Evolutionary conservation across 2,329 filamentous ascomycete genomes (phyloP), one percentile per base, ranked within the genome.

Genomic region (Tolypocladium amazonense): DNA sequence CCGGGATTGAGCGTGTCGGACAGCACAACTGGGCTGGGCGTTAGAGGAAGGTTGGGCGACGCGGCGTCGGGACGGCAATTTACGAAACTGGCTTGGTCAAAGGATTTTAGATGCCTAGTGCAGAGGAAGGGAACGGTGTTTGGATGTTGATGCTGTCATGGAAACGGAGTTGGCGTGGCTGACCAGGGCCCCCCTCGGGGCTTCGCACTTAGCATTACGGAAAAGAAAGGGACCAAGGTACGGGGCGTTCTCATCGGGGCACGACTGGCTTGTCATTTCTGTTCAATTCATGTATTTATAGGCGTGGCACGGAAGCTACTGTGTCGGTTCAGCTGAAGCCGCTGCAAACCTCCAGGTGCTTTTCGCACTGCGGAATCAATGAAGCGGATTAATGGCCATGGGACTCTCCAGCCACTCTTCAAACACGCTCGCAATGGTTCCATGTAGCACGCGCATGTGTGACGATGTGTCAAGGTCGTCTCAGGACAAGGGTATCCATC

Each of bases 231-330:
- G 9, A n/a, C 50, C 50, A 35, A 7, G 50, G 11, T 33, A 37
- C 30, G 50, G 30, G 50, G 50, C 50, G 50, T 54, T 54, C 15
- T 53, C 14, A 56, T 33, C 39, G 45, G 53, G 50, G 33, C 56
- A 56, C 50, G 56, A n/a, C 56, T 58, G 56, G 33, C 56, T 56
- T 56, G 56, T 57, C 50, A 23, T 7, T 47, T 55, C 7, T 53
- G 33, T 45, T 60, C 18, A 33, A 25, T 58, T 41, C 47, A 30
- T 30, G 57, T 58, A 53, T 56, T 43, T 58, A 27, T 57, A 56
- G 25, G 50, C 30, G 52, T 45, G 12, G 12, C 27, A 47, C 50
- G 27, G 56, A 27, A 58, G 56, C 27, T 58, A 37, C 30, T 25
- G 43, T 18, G n/a, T 50, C 43, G 11, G 35, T 7, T 56, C 25